These are phyloP conservation scores for Colletotrichum sp. DNA, from an alignment of 2,329 filamentous ascomycete genomes.

Conservation along the genomic window DNA sequence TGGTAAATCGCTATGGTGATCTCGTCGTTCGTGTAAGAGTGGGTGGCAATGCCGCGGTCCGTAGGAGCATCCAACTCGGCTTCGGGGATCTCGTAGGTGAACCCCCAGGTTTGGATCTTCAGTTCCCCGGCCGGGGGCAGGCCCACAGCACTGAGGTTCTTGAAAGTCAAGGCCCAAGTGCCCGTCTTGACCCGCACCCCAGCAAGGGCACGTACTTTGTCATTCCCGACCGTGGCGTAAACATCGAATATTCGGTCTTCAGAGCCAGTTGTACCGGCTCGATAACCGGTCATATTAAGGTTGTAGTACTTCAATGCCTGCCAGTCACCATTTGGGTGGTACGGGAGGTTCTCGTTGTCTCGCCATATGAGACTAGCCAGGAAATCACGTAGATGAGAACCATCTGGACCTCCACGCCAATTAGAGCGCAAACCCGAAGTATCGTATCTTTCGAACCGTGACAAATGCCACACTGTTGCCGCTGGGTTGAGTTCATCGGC, in stretches of 20 bases:
- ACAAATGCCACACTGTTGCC: not conserved
- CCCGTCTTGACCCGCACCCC: not conserved
- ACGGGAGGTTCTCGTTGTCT: not conserved
- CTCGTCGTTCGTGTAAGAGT: not conserved
- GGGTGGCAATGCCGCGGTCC: not conserved
- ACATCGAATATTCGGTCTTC: not conserved
- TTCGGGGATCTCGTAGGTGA: not conserved
- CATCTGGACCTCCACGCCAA: not conserved
- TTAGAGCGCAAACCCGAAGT: not conserved
- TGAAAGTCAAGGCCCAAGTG: not conserved
- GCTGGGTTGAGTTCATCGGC: not conserved
- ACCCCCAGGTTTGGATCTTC: not conserved
- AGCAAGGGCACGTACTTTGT: not conserved
- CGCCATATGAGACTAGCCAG: not conserved
- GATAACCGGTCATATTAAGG: not conserved
- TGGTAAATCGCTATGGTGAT: not conserved
- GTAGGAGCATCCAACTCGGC: not conserved
- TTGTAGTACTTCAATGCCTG: conserved; percentile 7
- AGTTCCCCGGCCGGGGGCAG: not conserved
- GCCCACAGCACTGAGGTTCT: not conserved
- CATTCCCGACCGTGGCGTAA: not conserved
- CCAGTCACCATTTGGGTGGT: not conserved
- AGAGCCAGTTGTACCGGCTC: not conserved
- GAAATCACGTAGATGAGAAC: not conserved
- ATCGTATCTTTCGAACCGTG: not conserved